Conservation (phyloP, 2,329 filamentous ascomycete genomes). For the Penicillium sp. region DNA sequence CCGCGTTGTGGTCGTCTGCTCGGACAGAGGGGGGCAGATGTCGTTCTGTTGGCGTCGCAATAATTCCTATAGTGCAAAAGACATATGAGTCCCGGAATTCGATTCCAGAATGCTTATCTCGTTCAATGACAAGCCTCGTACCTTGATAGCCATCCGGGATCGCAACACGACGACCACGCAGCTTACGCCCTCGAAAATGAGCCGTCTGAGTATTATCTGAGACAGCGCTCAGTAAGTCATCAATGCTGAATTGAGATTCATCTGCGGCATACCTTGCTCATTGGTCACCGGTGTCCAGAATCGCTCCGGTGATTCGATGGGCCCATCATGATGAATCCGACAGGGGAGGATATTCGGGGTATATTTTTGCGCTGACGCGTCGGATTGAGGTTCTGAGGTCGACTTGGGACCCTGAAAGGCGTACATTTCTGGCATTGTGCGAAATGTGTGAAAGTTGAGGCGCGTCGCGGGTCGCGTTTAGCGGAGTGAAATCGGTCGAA, state of each 20-base stretch:
- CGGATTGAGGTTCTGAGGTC: slow-evolving; percentile 11
- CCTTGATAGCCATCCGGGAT: slow-evolving; percentile 67
- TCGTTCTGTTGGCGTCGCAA: slow-evolving; percentile 49
- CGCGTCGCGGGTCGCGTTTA: slow-evolving; percentile 33
- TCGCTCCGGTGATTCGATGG: slow-evolving; percentile 55
- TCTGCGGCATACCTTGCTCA: slow-evolving; percentile 35
- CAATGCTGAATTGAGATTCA: not conserved
- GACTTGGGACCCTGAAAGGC: slow-evolving; percentile 25
- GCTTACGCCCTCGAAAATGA: slow-evolving; percentile 74
- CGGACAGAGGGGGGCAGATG: slow-evolving; percentile 18
- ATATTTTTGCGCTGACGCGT: slow-evolving; percentile 34
- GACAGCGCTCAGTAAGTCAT: not conserved
- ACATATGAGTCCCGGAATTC: not conserved
- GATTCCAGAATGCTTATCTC: not conserved
- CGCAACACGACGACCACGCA: slow-evolving; percentile 60
- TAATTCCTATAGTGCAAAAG: slow-evolving; percentile 44
- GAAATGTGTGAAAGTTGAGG: slow-evolving; percentile 3
- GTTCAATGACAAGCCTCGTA: slow-evolving; percentile 18
- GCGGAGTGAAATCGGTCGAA: no score
- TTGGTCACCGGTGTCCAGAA: slow-evolving; percentile 63
- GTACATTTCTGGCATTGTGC: slow-evolving; percentile 31
- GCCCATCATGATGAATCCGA: slow-evolving; percentile 70
- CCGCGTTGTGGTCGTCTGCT: slow-evolving; percentile 38
- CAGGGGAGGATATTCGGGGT: slow-evolving; percentile 73
- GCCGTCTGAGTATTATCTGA: slow-evolving; percentile 44